Percentiles rank a stretch among this genome's conserved stretches.
These are phyloP conservation scores for Exophiala calicioides DNA, from an alignment of 2,329 filamentous ascomycete genomes.

Conservation along the genomic window DNA sequence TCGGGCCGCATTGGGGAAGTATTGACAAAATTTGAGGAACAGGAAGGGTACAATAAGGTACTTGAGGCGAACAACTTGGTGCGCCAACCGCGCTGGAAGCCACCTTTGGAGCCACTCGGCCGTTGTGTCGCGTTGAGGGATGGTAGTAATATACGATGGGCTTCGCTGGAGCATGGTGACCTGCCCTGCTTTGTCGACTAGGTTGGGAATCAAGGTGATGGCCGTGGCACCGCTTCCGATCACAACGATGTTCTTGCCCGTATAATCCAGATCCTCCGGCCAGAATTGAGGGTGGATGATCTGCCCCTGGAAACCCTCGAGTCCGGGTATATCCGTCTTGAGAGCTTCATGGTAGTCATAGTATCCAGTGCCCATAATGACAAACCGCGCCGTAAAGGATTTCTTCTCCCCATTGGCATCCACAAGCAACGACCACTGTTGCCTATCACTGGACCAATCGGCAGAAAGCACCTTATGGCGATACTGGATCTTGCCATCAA, in stretches of 20 bases:
- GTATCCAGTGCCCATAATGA: slow-evolving; percentile 67
- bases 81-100: not conserved
- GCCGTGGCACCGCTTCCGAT: slow-evolving; percentile 79
- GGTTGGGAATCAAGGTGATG: slow-evolving; percentile 70
- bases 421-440: slow-evolving; percentile 49
- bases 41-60: too few species aligned
- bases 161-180: slow-evolving; percentile 82
- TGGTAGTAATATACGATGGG: slow-evolving; percentile 64
- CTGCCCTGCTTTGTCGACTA: slow-evolving; percentile 63
- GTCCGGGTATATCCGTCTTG: slow-evolving; percentile 62
- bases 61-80: not conserved
- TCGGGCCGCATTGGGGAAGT: too few species aligned
- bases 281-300: slow-evolving; percentile 73
- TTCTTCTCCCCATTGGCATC: slow-evolving; percentile 34
- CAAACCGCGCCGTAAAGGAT: slow-evolving; percentile 47
- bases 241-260: slow-evolving; percentile 67
- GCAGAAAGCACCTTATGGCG: slow-evolving; percentile 51
- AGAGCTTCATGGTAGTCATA: slow-evolving; percentile 70
- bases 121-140: not conserved
- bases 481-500: slow-evolving; percentile 57
- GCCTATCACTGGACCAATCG: slow-evolving; percentile 56
- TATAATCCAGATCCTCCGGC: slow-evolving; percentile 67
- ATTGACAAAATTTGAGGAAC: too few species aligned
- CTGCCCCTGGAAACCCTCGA: slow-evolving; percentile 64
- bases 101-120: not conserved